Evolutionary conservation across 345 rosid species (phyloP), one percentile per base, ranked within the genome.

Genomic region (Murraya paniculata): DNA sequence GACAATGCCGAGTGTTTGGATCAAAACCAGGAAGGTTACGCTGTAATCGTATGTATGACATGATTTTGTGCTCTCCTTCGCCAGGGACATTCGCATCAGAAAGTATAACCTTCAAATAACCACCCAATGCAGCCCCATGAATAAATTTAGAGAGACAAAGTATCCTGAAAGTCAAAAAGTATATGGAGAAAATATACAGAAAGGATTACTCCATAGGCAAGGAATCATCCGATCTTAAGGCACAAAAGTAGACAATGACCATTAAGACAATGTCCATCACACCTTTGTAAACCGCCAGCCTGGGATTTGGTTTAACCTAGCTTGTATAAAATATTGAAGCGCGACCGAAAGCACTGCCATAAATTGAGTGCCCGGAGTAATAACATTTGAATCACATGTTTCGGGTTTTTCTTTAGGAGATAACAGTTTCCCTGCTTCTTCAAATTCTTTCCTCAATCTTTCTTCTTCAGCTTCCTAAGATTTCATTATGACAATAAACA

Each of bases 61-160:
- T 94, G 81, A 97, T 87, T 87, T 97, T 94, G 89, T 97, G 98
- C 82, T 97, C 99, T 86, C 98, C 99, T 84, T 97, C 99, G 6
- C 99, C 99, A 80, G 94, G 91, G 73, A 90, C 98, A 82, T 96
- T 96, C 9, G 99, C 79, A 85, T 96, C 99, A 81, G 99, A 96
- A 84, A 96, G 95, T 84, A 96, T 89, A 85, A 96, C 99, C 99
- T 96, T 90, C 91, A 91, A 77, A 86, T 78, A 84, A 85, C 68
- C 88, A 89, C 76, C 92, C 88, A 89, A 88, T 78, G 84, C 87
- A 86, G 87, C 87, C 88, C 77, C 86, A 88, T 84, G 71, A 89
- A 86, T 89, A 88, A 82, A 81, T 78, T 89, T 87, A 91, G 85
- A 84, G 84, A 87, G 79, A 89, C 45, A 86, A 85, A 86, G 83